A percentile compares a stretch with the other conserved stretches of the same genome.
These are phyloP conservation scores for Rhamnella rubrinervis DNA, from an alignment of 331 rosid species.

Conservation along the genomic window DNA sequence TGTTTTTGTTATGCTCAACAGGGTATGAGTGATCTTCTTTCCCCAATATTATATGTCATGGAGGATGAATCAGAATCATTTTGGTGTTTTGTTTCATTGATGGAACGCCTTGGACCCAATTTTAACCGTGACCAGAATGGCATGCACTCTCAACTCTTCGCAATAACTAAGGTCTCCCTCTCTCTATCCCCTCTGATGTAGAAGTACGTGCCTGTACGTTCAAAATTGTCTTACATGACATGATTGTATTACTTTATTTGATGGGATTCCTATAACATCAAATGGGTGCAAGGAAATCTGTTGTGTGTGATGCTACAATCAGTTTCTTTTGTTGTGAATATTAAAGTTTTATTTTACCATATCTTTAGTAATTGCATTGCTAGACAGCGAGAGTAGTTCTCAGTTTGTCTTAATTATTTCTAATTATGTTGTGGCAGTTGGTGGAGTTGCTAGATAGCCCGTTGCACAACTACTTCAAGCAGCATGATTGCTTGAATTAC, in stretches of 20 bases:
- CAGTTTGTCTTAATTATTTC: constrained; percentile 4
- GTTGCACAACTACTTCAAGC: constrained; percentile 83
- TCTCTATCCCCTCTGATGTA: constrained; percentile 11
- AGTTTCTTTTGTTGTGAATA: no score
- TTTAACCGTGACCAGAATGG: constrained; percentile 98
- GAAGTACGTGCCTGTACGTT: not conserved
- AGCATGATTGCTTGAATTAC: constrained; percentile 90
- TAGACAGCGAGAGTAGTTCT: no score
- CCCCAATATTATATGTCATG: constrained; percentile 86
- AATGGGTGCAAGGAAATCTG: no score
- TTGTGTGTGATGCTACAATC: no score
- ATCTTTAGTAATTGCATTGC: no score
- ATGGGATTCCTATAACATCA: no score
- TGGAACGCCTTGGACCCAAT: constrained; percentile 98
- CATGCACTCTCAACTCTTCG: constrained; percentile 99
- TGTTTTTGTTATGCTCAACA: constrained; percentile 32
- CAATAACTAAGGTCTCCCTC: constrained; percentile 76
- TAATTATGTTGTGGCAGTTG: constrained; percentile 60
- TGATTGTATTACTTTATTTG: no score
- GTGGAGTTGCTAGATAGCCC: constrained; percentile 92
- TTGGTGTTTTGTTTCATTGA: constrained; percentile 96
- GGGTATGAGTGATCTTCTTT: constrained; percentile 99
- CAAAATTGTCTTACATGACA: no score
- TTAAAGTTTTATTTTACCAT: no score
- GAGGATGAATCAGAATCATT: constrained; percentile 88